Evolutionary conservation across 495 filamentous ascomycete species (phyloP).

Genomic region (Apodospora peruviana): DNA sequence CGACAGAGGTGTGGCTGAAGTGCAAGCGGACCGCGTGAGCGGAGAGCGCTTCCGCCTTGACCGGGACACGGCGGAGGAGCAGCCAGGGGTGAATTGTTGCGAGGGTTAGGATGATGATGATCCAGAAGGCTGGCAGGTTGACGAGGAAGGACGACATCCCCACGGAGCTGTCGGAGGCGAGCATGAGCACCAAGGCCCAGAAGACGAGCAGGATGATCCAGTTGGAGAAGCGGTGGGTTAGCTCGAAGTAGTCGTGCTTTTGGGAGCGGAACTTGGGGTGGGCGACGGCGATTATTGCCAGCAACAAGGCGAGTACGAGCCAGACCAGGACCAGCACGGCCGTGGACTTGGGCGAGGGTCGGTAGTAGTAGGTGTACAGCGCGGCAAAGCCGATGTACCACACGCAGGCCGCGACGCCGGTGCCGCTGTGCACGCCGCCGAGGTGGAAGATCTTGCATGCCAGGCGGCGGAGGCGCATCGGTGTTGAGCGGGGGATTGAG

Average conservation of each 20-base stretch:
- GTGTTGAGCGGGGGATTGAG: conserved; percentile 51
- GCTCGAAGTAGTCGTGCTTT: conserved; percentile 59
- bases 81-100: conserved; percentile 65
- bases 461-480: conserved; percentile 57
- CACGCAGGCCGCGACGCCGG: conserved; percentile 58
- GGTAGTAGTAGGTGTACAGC: conserved; percentile 42
- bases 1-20: conserved; percentile 52
- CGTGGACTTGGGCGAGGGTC: conserved; percentile 11
- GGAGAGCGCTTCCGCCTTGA: conserved; percentile 58
- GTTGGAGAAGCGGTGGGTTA: conserved; percentile 58
- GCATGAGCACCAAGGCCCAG: conserved; percentile 56
- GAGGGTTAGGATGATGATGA: conserved; percentile 52
- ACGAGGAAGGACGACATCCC: conserved; percentile 40
- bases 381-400: conserved; percentile 59
- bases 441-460: conserved; percentile 70
- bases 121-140: conserved; percentile 61
- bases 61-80: conserved; percentile 54
- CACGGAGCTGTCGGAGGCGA: conserved; percentile 26
- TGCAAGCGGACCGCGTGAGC: conserved; percentile 64
- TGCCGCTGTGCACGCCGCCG: conserved; percentile 70
- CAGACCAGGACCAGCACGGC: conserved; percentile 28
- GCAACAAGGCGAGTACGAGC: conserved; percentile 33
- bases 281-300: conserved; percentile 38
- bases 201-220: conserved; percentile 59
- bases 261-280: conserved; percentile 48